Conservation (phyloP, 208 protist genomes). For the Trypanosoma avium region DNA sequence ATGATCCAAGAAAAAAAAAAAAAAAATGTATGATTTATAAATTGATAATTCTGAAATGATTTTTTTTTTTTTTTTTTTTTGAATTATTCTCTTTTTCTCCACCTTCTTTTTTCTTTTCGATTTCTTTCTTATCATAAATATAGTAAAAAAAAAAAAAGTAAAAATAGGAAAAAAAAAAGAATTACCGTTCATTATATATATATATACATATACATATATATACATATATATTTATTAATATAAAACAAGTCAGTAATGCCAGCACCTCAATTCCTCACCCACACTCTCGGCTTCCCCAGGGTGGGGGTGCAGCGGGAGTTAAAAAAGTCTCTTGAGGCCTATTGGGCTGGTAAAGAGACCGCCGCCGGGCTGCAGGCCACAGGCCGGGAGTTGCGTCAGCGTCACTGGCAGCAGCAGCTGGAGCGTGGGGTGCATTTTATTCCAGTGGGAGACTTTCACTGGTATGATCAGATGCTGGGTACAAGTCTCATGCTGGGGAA, state of each 20-base stretch:
- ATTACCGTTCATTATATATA: too few species aligned
- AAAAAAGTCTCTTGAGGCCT: slow-evolving; percentile 83
- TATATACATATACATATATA: too few species aligned
- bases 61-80: too few species aligned
- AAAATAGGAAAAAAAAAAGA: too few species aligned
- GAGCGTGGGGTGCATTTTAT: slow-evolving; percentile 58
- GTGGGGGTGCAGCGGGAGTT: slow-evolving; percentile 82
- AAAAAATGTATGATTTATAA: too few species aligned
- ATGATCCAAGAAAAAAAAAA: too few species aligned
- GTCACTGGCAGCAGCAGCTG: slow-evolving; percentile 49
- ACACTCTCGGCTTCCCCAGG: slow-evolving; percentile 82
- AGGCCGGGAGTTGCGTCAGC: slow-evolving; percentile 33
- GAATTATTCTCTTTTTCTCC: too few species aligned
- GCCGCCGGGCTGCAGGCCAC: slow-evolving; percentile 42
- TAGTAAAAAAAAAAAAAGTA: too few species aligned
- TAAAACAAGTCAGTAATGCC: slow-evolving; percentile 5
- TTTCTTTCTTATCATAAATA: too few species aligned
- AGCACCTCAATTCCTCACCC: slow-evolving; percentile 26
- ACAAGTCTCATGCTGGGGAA: slow-evolving; percentile 73
- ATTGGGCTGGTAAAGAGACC: slow-evolving; percentile 71
- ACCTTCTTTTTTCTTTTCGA: too few species aligned
- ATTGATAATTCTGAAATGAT: too few species aligned
- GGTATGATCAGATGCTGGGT: slow-evolving; percentile 82
- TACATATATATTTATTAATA: too few species aligned
- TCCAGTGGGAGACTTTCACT: slow-evolving; percentile 73